phyloP scores from a whole-genome alignment of 495 filamentous ascomycete genomes.

The Trichoderma reesei region DNA sequence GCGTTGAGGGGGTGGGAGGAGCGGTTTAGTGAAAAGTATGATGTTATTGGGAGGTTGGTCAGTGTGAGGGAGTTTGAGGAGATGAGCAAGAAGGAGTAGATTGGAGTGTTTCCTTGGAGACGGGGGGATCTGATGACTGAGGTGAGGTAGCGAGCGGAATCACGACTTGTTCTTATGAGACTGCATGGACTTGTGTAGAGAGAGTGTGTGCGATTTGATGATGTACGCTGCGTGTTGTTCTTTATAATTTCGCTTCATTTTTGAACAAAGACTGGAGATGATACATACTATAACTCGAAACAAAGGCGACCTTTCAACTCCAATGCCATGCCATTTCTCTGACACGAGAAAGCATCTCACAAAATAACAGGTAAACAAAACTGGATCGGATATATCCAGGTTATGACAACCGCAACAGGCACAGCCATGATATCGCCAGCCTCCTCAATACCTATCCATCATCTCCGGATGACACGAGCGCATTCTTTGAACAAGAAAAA shows the following conservation, averaged over 20 bases:
- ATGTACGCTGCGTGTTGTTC: not conserved
- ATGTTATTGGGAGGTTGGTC: constrained; percentile 86
- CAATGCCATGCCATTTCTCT: constrained; percentile 7
- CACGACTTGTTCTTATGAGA: too few relatives aligned
- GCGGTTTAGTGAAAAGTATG: constrained; percentile 85
- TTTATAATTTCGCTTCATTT: not conserved
- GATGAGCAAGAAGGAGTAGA: constrained; percentile 6
- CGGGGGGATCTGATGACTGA: not conserved
- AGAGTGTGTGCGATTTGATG: not conserved
- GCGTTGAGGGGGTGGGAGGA: constrained; percentile 86
- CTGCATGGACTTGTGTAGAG: too few relatives aligned
- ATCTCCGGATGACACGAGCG: too few relatives aligned
- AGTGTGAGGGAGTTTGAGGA: constrained; percentile 28
- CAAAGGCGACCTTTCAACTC: not conserved
- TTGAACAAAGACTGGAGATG: not conserved
- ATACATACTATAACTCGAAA: not conserved
- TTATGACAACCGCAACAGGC: too few relatives aligned
- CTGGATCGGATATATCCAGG: not conserved
- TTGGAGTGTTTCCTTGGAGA: not conserved
- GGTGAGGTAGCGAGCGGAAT: too few relatives aligned
- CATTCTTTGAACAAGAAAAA: too few relatives aligned
- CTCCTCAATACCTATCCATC: too few relatives aligned
- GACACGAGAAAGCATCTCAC: not conserved
- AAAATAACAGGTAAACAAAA: not conserved
- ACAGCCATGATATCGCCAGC: too few relatives aligned